Evolutionary conservation across 345 rosid species (phyloP).

Genomic region (Populus deltoides): DNA sequence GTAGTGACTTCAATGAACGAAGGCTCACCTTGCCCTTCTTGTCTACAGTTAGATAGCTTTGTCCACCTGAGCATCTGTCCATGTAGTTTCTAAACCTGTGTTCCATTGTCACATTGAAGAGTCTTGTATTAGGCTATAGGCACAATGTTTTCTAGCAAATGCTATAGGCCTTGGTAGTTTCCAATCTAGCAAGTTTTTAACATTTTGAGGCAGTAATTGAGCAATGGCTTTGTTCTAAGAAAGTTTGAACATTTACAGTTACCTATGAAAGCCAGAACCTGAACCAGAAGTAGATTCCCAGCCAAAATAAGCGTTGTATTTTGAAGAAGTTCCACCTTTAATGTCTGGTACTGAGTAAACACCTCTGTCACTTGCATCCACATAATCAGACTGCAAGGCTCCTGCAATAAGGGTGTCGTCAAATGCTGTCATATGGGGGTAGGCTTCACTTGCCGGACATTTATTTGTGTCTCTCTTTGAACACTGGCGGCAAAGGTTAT

Average conservation of each 20-base stretch:
- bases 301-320: conserved; percentile 46
- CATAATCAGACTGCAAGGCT: conserved; percentile 42
- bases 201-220: too few relatives aligned
- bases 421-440: conserved; percentile 45
- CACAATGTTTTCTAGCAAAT: background rate
- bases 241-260: background rate
- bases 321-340: conserved; percentile 32
- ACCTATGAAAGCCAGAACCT: conserved; percentile 49
- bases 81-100: conserved; percentile 48
- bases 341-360: conserved; percentile 46
- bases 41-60: conserved; percentile 40
- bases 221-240: background rate
- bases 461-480: conserved; percentile 22
- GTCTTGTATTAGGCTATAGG: background rate
- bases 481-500: conserved; percentile 44
- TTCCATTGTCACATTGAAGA: background rate
- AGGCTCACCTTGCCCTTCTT: conserved; percentile 40
- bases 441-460: conserved; percentile 44
- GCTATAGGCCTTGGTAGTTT: too few relatives aligned
- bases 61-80: conserved; percentile 43
- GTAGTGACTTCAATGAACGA: conserved; percentile 35
- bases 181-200: too few relatives aligned
- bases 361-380: conserved; percentile 27
- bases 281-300: conserved; percentile 57
- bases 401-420: conserved; percentile 37